phyloP scores from a whole-genome alignment of 352 stramenopile species.

The Phytophthora vignae region DNA sequence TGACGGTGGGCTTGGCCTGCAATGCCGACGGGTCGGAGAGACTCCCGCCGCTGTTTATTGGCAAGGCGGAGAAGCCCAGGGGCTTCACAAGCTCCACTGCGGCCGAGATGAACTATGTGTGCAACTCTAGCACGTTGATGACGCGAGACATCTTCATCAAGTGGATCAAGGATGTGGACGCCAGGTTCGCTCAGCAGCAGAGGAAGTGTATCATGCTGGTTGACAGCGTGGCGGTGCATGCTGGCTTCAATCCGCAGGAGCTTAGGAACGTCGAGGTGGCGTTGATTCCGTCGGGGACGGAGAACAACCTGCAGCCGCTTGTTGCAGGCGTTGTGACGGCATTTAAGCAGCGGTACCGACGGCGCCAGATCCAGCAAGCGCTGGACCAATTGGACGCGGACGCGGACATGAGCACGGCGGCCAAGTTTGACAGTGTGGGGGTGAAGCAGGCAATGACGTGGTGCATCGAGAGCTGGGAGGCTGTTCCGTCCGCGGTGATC shows the following conservation, averaged over 20 bases:
- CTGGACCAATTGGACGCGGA: slow-evolving; percentile 38
- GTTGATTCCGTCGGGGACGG: slow-evolving; percentile 24
- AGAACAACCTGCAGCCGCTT: slow-evolving; percentile 33
- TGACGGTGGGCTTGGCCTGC: slow-evolving; percentile 35
- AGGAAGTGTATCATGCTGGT: slow-evolving; percentile 39
- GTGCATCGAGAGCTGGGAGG: slow-evolving; percentile 35
- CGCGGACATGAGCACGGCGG: slow-evolving; percentile 17
- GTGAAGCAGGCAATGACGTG: slow-evolving; percentile 34
- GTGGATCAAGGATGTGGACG: slow-evolving; percentile 41
- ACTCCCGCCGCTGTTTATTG: slow-evolving; percentile 42
- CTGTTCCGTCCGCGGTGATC: slow-evolving; percentile 27
- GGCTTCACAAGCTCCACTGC: slow-evolving; percentile 28
- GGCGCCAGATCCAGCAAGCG: slow-evolving; percentile 36
- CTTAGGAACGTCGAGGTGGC: slow-evolving; percentile 38
- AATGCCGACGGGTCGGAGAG: slow-evolving; percentile 51
- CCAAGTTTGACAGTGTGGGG: slow-evolving; percentile 31
- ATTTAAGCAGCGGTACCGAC: slow-evolving; percentile 41
- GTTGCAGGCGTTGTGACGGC: slow-evolving; percentile 29
- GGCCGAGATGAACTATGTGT: slow-evolving; percentile 38
- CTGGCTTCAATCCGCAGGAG: slow-evolving; percentile 20
- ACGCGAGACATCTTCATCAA: slow-evolving; percentile 41
- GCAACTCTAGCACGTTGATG: slow-evolving; percentile 42
- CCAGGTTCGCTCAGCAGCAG: slow-evolving; percentile 27
- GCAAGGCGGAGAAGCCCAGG: slow-evolving; percentile 39
- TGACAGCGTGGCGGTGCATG: slow-evolving; percentile 39